phyloP scores from a whole-genome alignment of 2,329 filamentous ascomycete genomes.

The Ascosphaera apis region DNA sequence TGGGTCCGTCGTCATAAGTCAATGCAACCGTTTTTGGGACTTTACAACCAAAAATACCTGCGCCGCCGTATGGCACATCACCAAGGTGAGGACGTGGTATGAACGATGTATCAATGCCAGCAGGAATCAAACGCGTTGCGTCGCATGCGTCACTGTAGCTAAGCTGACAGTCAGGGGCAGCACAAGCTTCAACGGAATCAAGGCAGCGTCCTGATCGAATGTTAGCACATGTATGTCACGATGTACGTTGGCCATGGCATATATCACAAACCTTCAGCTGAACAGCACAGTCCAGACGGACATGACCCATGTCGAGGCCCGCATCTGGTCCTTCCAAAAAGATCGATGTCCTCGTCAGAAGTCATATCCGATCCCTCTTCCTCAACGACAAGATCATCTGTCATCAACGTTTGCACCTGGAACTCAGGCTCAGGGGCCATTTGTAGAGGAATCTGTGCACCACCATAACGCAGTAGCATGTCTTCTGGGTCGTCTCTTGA shows the following conservation, averaged over 20 bases:
- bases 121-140: conserved; percentile 12
- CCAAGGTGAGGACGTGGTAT: conserved; percentile 16
- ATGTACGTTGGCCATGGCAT: background rate
- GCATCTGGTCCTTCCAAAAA: conserved; percentile 9
- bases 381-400: background rate
- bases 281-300: conserved; percentile 16
- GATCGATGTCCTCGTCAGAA: background rate
- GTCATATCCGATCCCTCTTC: conserved; percentile 2
- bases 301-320: conserved; percentile 15
- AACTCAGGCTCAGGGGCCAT: background rate
- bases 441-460: background rate
- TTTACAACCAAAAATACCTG: conserved; percentile 16
- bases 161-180: conserved; percentile 18
- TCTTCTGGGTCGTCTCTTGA: background rate
- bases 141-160: conserved; percentile 17
- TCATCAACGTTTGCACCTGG: background rate
- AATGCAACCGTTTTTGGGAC: conserved; percentile 38
- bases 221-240: conserved; percentile 1
- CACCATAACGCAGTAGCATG: background rate
- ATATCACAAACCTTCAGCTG: conserved; percentile 15
- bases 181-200: conserved; percentile 15
- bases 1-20: conserved; percentile 45
- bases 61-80: conserved; percentile 14
- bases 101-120: conserved; percentile 14
- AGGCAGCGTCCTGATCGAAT: conserved; percentile 17